Conservation (phyloP, 208 protist genomes). For the Leishmania amazonensis region DNA sequence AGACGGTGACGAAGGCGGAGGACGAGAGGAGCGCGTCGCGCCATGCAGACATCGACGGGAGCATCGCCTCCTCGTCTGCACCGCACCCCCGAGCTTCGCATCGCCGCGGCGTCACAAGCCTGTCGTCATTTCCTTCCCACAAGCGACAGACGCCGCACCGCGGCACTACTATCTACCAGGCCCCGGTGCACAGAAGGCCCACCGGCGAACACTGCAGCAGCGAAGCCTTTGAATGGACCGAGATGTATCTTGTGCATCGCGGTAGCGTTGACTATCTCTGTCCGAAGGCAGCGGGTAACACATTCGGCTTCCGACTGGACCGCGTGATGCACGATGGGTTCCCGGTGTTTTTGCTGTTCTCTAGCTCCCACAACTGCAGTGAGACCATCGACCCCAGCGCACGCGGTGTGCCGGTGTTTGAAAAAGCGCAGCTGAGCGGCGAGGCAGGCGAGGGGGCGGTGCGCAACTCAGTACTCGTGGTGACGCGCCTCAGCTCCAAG, state of each 20-base stretch:
- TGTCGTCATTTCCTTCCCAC: conserved; percentile 26
- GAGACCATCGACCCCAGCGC: conserved; percentile 31
- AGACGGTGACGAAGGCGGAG: background rate
- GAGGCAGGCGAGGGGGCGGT: conserved; percentile 31
- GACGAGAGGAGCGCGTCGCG: conserved; percentile 1
- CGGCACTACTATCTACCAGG: conserved; percentile 44
- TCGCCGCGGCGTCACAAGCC: background rate
- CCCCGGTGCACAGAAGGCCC: conserved; percentile 22
- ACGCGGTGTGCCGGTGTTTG: conserved; percentile 43
- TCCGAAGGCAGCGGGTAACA: conserved; percentile 43
- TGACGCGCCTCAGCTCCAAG: conserved; percentile 42
- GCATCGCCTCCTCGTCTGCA: background rate
- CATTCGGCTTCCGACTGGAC: conserved; percentile 73
- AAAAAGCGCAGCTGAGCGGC: conserved; percentile 52
- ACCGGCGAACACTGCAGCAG: conserved; percentile 44
- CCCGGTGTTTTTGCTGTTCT: conserved; percentile 77
- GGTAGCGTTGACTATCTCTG: conserved; percentile 70
- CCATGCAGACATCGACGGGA: conserved; percentile 2
- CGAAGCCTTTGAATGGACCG: conserved; percentile 68
- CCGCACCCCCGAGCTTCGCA: background rate
- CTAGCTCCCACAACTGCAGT: conserved; percentile 34
- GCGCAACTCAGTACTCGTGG: conserved; percentile 33
- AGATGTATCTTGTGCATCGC: conserved; percentile 67
- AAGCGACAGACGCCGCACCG: conserved; percentile 35
- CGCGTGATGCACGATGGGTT: conserved; percentile 63